These are phyloP conservation scores for Hanseniaspora meyeri DNA, from an alignment of 805 yeast genomes.

Conservation along the genomic window DNA sequence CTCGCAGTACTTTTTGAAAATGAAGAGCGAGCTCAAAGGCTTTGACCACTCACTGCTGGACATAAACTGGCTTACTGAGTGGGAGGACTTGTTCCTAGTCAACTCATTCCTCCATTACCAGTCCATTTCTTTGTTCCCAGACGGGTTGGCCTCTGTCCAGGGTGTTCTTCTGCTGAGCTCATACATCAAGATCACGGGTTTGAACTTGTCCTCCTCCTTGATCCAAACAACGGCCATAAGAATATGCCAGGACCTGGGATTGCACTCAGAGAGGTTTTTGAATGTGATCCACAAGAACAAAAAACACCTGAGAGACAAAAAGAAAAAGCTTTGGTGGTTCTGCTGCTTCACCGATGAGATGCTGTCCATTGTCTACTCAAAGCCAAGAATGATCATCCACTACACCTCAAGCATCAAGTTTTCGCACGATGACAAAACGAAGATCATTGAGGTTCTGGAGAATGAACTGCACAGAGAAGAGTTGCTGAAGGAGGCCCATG, in stretches of 20 bases:
- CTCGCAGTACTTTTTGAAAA: neutral
- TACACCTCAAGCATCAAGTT: slow-evolving; percentile 15
- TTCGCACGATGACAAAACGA: slow-evolving; percentile 1
- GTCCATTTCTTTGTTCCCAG: slow-evolving; percentile 15
- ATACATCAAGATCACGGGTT: slow-evolving; percentile 12
- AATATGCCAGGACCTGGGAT: slow-evolving; percentile 17
- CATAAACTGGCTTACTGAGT: slow-evolving; percentile 4
- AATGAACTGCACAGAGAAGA: slow-evolving; percentile 1
- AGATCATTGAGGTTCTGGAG: slow-evolving; percentile 10
- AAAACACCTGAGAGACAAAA: slow-evolving; percentile 7
- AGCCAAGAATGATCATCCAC: slow-evolving; percentile 16
- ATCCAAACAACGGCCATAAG: slow-evolving; percentile 17
- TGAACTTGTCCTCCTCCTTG: slow-evolving; percentile 13
- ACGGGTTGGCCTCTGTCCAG: slow-evolving; percentile 16
- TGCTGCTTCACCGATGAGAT: slow-evolving; percentile 16
- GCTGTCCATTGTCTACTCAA: slow-evolving; percentile 11
- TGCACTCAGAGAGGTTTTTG: slow-evolving; percentile 15
- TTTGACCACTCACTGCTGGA: slow-evolving; percentile 1
- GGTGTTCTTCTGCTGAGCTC: slow-evolving; percentile 13
- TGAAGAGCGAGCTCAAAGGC: neutral
- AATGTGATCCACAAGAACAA: slow-evolving; percentile 10
- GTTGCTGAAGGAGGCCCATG: neutral
- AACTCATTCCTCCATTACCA: slow-evolving; percentile 16
- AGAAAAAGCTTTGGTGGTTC: slow-evolving; percentile 15
- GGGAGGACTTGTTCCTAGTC: slow-evolving; percentile 15